Conservation (phyloP, 768 basidiomycete species). For the Suillus lakei region DNA sequence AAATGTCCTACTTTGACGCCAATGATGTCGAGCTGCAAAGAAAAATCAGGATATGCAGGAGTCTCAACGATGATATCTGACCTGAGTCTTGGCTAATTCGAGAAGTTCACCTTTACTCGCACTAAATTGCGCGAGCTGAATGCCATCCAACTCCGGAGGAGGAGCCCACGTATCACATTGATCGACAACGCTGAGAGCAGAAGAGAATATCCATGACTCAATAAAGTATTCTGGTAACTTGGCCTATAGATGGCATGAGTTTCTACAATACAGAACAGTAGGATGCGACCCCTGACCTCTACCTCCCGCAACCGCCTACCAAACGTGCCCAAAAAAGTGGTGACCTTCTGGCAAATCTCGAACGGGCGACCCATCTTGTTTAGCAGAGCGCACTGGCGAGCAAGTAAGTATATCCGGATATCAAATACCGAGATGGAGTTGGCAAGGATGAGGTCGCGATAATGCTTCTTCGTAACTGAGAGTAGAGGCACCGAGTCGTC, state of each 20-base stretch:
- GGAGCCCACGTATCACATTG: constrained; percentile 76
- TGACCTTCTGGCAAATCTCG: constrained; percentile 74
- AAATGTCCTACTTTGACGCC: constrained; percentile 78
- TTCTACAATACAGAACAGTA: constrained; percentile 10
- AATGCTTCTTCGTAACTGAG: constrained; percentile 80
- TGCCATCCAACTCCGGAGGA: constrained; percentile 48
- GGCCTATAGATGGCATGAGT: constrained; percentile 40
- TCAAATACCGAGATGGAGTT: constrained; percentile 95
- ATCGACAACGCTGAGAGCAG: constrained; percentile 81
- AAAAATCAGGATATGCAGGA: constrained; percentile 10
- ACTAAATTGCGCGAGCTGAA: constrained; percentile 55
- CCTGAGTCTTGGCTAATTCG: constrained; percentile 89
- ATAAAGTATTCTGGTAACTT: constrained; percentile 74
- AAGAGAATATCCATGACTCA: constrained; percentile 93
- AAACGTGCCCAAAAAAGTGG: constrained; percentile 77
- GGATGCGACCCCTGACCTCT: constrained; percentile 53
- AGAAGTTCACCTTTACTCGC: constrained; percentile 89
- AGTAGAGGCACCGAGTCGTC: constrained; percentile 87
- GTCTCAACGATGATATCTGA: constrained; percentile 34
- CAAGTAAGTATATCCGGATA: constrained; percentile 88
- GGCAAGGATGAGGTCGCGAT: constrained; percentile 85
- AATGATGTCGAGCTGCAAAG: constrained; percentile 76
- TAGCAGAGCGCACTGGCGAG: constrained; percentile 81
- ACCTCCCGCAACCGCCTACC: constrained; percentile 75
- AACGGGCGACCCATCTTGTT: constrained; percentile 68